Conservation (phyloP, 257 asterid genomes). For the Solanum medicagineum region DNA sequence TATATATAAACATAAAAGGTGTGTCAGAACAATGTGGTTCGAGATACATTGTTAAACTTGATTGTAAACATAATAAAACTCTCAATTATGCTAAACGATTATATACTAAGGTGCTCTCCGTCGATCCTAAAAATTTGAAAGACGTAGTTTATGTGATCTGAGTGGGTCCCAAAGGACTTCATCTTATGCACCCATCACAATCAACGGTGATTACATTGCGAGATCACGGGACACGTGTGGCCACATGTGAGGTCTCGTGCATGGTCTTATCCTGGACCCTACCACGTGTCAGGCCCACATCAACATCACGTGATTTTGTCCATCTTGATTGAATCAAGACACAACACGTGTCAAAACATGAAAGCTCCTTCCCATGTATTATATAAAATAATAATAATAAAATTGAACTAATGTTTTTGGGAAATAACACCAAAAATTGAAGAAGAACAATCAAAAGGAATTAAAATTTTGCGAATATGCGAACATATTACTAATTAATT, state of each 20-base stretch:
- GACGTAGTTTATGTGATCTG: not conserved
- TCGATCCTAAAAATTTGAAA: not conserved
- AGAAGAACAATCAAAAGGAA: not conserved
- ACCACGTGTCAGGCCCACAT: slow-evolving; percentile 19
- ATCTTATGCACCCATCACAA: not conserved
- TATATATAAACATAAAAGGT: not conserved
- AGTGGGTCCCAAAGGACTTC: not conserved
- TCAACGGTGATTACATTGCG: slow-evolving; percentile 9
- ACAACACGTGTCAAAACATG: not conserved
- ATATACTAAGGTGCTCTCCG: not conserved
- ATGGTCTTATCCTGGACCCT: slow-evolving; percentile 12
- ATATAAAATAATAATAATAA: not conserved
- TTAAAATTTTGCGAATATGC: no score
- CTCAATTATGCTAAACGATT: not conserved
- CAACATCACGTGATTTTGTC: not conserved
- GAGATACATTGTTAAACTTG: no score
- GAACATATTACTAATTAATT: no score
- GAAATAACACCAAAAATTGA: not conserved
- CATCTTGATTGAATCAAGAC: not conserved
- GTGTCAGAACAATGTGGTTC: not conserved
- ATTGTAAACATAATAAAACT: not conserved
- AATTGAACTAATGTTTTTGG: not conserved
- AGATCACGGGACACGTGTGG: slow-evolving; percentile 28
- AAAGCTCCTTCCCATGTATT: not conserved
- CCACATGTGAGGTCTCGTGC: slow-evolving; percentile 31